Evolutionary conservation across 2,329 filamentous ascomycete species (phyloP).

Genomic region (Paradendryphiella salina): DNA sequence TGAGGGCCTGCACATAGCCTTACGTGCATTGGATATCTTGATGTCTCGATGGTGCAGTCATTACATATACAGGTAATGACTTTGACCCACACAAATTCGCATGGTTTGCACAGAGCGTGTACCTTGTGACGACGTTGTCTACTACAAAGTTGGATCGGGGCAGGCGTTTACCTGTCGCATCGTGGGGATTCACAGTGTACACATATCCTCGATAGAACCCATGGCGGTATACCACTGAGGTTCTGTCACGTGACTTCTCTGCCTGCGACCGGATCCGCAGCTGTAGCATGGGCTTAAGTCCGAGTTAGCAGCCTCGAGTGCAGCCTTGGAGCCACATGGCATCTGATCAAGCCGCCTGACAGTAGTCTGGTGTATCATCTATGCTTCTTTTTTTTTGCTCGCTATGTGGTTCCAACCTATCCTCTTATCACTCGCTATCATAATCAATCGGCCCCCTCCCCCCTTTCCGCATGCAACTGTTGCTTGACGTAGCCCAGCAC

Average conservation of each 20-base stretch:
- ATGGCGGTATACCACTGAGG: slow-evolving; percentile 3
- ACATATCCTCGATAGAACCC: neutral
- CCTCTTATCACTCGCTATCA: slow-evolving; percentile 2
- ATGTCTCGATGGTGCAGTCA: neutral
- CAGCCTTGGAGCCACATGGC: slow-evolving; percentile 26
- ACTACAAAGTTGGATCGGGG: too few species aligned
- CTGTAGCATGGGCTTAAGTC: slow-evolving; percentile 9
- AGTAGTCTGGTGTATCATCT: slow-evolving; percentile 9
- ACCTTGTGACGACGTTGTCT: too few species aligned
- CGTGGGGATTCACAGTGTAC: too few species aligned
- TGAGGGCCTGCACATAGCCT: too few species aligned
- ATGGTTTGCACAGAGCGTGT: too few species aligned
- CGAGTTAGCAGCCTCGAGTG: slow-evolving; percentile 19
- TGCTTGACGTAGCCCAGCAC: slow-evolving; percentile 31
- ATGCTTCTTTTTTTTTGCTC: slow-evolving; percentile 8
- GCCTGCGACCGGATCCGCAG: slow-evolving; percentile 8
- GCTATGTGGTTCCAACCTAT: slow-evolving; percentile 20
- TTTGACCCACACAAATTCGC: too few species aligned
- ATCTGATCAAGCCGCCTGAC: slow-evolving; percentile 31
- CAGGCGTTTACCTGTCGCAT: too few species aligned
- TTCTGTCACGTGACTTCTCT: slow-evolving; percentile 4
- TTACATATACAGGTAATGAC: too few species aligned
- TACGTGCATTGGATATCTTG: neutral
- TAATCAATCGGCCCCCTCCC: slow-evolving; percentile 21
- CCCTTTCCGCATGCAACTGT: slow-evolving; percentile 32